These are phyloP conservation scores for Stagonosporopsis cucurbitacearum DNA, from an alignment of 2,329 filamentous ascomycete genomes.

Conservation along the genomic window DNA sequence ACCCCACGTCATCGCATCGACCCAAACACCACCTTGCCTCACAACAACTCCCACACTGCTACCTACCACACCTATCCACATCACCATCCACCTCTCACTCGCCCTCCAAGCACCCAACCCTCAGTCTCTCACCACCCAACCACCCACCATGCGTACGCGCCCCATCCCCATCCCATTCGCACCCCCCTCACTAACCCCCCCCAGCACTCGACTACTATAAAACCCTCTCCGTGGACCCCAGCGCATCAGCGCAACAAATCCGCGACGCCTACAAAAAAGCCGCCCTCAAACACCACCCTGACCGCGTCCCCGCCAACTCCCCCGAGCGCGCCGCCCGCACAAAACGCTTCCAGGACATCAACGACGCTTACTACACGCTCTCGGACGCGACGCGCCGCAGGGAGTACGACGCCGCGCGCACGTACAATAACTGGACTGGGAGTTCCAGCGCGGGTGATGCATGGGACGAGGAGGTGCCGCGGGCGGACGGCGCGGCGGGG, in stretches of 20 bases:
- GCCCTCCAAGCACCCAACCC: neutral
- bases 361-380: conserved; percentile 91
- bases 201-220: conserved; percentile 26
- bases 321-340: conserved; percentile 84
- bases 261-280: conserved; percentile 94
- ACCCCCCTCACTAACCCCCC: neutral
- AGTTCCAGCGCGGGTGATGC: conserved; percentile 51
- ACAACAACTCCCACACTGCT: conserved; percentile 1
- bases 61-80: neutral
- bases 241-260: conserved; percentile 81
- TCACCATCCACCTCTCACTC: neutral
- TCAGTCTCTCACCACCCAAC: neutral
- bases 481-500: neutral
- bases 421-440: conserved; percentile 57
- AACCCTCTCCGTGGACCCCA: conserved; percentile 71
- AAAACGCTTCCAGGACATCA: conserved; percentile 87
- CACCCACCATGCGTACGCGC: conserved; percentile 3
- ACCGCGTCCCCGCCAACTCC: conserved; percentile 83
- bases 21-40: conserved; percentile 14
- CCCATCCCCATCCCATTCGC: neutral
- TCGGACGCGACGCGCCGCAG: conserved; percentile 77
- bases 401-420: conserved; percentile 82
- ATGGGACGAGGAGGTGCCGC: conserved; percentile 60
- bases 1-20: conserved; percentile 9
- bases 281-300: conserved; percentile 90